A percentile compares a stretch with the other conserved stretches of the same genome.
Conservation (phyloP, 306 rosid genomes). For the Lupinus albus region DNA sequence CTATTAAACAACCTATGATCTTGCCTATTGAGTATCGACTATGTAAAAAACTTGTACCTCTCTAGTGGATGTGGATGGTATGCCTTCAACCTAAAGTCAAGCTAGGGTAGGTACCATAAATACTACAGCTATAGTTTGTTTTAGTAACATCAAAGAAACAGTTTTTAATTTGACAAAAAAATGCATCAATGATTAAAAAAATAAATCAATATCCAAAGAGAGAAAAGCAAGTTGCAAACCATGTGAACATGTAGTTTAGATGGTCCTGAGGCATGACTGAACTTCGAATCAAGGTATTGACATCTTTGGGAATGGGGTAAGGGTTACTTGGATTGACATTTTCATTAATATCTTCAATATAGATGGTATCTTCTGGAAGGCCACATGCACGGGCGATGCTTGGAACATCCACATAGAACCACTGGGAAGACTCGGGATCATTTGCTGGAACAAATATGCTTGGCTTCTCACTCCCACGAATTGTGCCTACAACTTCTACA, state of each 20-base stretch:
- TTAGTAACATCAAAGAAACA: conserved; percentile 6
- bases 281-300: conserved; percentile 69
- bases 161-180: not conserved
- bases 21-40: not conserved
- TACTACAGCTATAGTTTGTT: not conserved
- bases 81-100: conserved; percentile 12
- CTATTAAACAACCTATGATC: conserved; percentile 6
- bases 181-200: not conserved
- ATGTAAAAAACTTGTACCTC: not conserved
- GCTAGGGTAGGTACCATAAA: not conserved
- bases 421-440: conserved; percentile 74
- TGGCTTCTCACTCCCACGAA: conserved; percentile 93
- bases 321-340: conserved; percentile 81
- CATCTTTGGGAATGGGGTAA: conserved; percentile 87
- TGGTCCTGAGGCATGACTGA: conserved; percentile 96
- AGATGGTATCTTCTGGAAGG: conserved; percentile 72
- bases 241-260: conserved; percentile 84
- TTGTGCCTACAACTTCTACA: conserved; percentile 69
- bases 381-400: conserved; percentile 68
- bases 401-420: conserved; percentile 96
- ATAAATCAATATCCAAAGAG: conserved; percentile 5
- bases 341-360: conserved; percentile 71
- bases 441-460: conserved; percentile 95
- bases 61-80: conserved; percentile 3
- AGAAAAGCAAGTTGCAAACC: conserved; percentile 52